Evolutionary conservation across 768 basidiomycete species (phyloP).

Genomic region (Saitozyma sp.): DNA sequence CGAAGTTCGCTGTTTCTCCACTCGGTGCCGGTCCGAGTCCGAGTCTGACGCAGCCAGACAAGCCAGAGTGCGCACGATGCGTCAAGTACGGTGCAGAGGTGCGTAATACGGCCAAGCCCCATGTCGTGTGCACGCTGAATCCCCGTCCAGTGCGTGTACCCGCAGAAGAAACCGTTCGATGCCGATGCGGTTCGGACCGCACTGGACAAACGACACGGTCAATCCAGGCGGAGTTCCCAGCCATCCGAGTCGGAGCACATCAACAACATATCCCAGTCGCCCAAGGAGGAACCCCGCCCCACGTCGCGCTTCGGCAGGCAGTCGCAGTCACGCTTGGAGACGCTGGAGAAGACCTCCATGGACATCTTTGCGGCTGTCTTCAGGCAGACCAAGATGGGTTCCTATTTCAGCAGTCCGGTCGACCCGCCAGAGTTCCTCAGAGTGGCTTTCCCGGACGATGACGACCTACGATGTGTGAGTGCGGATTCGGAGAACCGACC

Average conservation of each 20-base stretch:
- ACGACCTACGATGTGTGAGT: constrained; percentile 20
- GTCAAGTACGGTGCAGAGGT: constrained; percentile 21
- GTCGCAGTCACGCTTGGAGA: neutral
- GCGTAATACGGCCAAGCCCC: neutral
- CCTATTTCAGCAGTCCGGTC: constrained; percentile 22
- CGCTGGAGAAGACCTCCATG: constrained; percentile 15
- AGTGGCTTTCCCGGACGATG: constrained; percentile 7
- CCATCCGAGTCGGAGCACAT: neutral
- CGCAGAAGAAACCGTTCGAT: constrained; percentile 28
- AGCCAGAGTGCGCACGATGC: constrained; percentile 22
- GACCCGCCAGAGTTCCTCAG: constrained; percentile 32
- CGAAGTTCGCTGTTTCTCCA: neutral
- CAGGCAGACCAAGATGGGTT: constrained; percentile 27
- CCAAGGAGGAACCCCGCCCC: neutral
- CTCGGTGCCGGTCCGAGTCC: neutral
- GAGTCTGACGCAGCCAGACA: constrained; percentile 1
- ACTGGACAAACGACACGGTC: constrained; percentile 14
- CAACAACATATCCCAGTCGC: constrained; percentile 1
- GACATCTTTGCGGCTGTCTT: constrained; percentile 29
- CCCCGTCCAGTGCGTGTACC: constrained; percentile 24
- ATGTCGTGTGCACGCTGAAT: neutral
- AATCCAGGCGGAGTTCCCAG: neutral
- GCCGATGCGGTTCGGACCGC: constrained; percentile 14
- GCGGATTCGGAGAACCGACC: too few relatives aligned
- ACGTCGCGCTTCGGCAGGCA: neutral